These are phyloP conservation scores for Closterium sp. DNA, from an alignment of 139 green algal species.

Conservation along the genomic window DNA sequence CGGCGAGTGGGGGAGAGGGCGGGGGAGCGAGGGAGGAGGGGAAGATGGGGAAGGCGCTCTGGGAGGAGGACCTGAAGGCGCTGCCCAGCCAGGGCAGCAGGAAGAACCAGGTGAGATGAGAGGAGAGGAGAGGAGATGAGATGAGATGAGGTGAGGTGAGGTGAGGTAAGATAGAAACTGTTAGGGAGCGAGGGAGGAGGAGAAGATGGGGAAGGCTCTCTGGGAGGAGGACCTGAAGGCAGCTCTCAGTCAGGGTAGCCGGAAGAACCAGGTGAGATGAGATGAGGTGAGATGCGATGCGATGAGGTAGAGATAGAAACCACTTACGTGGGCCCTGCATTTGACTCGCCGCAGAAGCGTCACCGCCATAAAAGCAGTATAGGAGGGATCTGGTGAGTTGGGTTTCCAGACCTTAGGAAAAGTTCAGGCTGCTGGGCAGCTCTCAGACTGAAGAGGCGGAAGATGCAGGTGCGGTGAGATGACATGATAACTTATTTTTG, in stretches of 20 bases:
- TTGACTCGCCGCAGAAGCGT: not conserved
- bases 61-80: constrained; percentile 32
- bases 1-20: not conserved
- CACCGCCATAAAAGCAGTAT: not conserved
- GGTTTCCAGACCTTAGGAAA: not conserved
- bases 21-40: not conserved
- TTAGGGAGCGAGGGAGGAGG: not conserved
- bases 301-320: no score
- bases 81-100: no score
- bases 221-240: constrained; percentile 43
- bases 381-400: not conserved
- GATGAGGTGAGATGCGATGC: no score
- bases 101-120: no score
- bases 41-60: not conserved
- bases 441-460: not conserved
- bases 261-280: not conserved
- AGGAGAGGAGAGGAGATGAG: no score
- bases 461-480: not conserved
- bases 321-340: not conserved
- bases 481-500: not conserved
- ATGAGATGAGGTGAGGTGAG: no score
- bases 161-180: not conserved
- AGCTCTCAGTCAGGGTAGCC: not conserved
- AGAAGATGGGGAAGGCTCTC: constrained; percentile 2
- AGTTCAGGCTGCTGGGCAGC: no score